Evolutionary conservation across 1,139 yeast species (phyloP).

Genomic region (Debaryomyces sp.): DNA sequence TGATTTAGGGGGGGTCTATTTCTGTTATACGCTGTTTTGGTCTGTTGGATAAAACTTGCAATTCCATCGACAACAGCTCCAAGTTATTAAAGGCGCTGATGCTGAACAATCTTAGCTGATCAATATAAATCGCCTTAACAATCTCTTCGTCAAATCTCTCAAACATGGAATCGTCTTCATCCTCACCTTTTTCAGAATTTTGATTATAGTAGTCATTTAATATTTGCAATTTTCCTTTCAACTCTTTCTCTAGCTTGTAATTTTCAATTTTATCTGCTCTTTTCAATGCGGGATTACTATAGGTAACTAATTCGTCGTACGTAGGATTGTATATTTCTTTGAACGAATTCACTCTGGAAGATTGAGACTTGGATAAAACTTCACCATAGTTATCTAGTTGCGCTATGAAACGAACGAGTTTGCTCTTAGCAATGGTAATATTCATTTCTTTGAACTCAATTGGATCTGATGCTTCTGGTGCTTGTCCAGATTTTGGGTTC

Average conservation of each 20-base stretch:
- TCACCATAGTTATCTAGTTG: constrained; percentile 40
- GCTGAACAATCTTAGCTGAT: constrained; percentile 55
- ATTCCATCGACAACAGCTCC: constrained; percentile 60
- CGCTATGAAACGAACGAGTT: constrained; percentile 48
- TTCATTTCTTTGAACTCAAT: constrained; percentile 36
- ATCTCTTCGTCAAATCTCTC: constrained; percentile 61
- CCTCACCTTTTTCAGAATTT: constrained; percentile 20
- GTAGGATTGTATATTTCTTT: constrained; percentile 45
- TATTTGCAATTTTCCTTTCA: constrained; percentile 43
- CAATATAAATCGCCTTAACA: constrained; percentile 54
- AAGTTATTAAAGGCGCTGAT: constrained; percentile 56
- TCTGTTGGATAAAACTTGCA: constrained; percentile 51
- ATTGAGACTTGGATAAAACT: constrained; percentile 42
- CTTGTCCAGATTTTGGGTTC: constrained; percentile 9
- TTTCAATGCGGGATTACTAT: constrained; percentile 49
- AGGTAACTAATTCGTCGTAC: constrained; percentile 31
- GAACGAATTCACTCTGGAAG: constrained; percentile 40
- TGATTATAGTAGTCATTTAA: constrained; percentile 33
- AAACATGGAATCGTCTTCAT: constrained; percentile 29
- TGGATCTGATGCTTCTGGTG: constrained; percentile 17
- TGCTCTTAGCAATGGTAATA: constrained; percentile 42
- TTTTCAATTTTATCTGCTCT: constrained; percentile 76
- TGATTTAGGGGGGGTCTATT: constrained; percentile 20
- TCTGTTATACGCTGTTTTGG: constrained; percentile 23
- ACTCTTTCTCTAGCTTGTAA: constrained; percentile 60